These are phyloP conservation scores for Oryza nivara DNA, from an alignment of 176 grass and related monocot genomes.

Conservation along the genomic window DNA sequence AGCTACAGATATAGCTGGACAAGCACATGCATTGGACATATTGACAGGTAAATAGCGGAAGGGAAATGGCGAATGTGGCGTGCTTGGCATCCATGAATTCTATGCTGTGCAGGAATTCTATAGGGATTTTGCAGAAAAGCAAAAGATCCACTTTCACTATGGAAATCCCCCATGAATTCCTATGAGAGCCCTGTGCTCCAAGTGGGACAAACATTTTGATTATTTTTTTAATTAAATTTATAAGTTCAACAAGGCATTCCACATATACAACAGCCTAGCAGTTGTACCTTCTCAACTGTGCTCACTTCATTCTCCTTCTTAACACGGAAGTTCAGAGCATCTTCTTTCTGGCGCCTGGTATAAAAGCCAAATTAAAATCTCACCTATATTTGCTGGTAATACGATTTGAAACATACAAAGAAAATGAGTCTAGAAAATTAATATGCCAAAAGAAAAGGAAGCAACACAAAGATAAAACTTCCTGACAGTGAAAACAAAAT, in stretches of 20 bases:
- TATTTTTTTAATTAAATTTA: not conserved
- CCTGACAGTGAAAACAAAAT: not conserved
- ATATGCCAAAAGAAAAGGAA: slow-evolving; percentile 29
- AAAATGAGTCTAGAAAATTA: slow-evolving; percentile 24
- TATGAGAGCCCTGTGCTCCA: not conserved
- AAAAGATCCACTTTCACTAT: not conserved
- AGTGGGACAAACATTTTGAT: slow-evolving; percentile 11
- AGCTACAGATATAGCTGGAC: not conserved
- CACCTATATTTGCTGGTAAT: not conserved
- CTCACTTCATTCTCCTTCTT: slow-evolving; percentile 91
- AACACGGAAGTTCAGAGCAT: slow-evolving; percentile 90
- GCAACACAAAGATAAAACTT: not conserved
- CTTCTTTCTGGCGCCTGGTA: slow-evolving; percentile 91
- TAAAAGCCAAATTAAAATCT: slow-evolving; percentile 21
- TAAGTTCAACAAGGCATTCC: slow-evolving; percentile 16
- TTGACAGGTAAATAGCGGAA: not conserved
- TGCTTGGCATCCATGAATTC: not conserved
- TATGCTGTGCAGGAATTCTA: not conserved
- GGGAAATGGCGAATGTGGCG: not conserved
- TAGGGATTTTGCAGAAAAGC: not conserved
- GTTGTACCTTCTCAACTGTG: slow-evolving; percentile 74
- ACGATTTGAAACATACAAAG: not conserved
- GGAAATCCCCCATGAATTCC: slow-evolving; percentile 4
- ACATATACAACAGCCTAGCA: not conserved
- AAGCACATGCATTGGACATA: slow-evolving; percentile 4